phyloP scores from a whole-genome alignment of 75 land plant genomes.

The Cryptomeria japonica region DNA sequence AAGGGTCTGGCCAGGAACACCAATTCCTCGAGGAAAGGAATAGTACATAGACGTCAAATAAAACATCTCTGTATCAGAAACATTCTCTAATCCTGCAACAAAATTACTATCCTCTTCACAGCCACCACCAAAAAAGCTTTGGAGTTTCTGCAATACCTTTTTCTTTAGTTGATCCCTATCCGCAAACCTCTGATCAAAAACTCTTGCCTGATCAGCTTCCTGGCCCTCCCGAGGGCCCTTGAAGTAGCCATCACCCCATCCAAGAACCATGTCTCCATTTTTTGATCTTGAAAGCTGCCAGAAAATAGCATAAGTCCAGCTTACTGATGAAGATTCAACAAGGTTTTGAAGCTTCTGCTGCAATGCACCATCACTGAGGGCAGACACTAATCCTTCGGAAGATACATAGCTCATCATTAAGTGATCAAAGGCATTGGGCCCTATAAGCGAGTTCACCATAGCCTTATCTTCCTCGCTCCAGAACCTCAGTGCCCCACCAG shows the following conservation, averaged over 20 bases:
- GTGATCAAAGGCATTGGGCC: conserved; percentile 23
- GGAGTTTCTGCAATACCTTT: conserved; percentile 42
- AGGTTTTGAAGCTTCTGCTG: conserved; percentile 31
- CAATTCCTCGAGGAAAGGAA: conserved; percentile 41
- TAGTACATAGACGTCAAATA: conserved; percentile 57
- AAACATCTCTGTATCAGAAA: conserved; percentile 66
- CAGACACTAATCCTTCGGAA: conserved; percentile 15
- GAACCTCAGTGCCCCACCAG: not conserved
- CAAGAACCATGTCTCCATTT: conserved; percentile 34
- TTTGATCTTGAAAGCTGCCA: conserved; percentile 43
- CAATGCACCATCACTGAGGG: conserved; percentile 26
- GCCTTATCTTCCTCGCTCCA: conserved; percentile 25
- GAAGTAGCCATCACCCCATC: conserved; percentile 54
- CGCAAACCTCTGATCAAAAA: not conserved
- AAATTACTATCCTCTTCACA: conserved; percentile 23
- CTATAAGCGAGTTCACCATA: conserved; percentile 37
- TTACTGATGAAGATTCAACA: conserved; percentile 37
- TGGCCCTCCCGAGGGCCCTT: conserved; percentile 37
- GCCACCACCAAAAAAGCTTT: conserved; percentile 25
- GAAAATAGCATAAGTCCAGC: conserved; percentile 54
- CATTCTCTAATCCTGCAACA: conserved; percentile 25
- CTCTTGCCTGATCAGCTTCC: conserved; percentile 5
- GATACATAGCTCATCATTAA: conserved; percentile 16
- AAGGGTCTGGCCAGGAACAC: conserved; percentile 44
- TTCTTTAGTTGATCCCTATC: conserved; percentile 35